Conservation (phyloP, 192 early-diverging fungal genomes). For the Mortierella claussenii region DNA sequence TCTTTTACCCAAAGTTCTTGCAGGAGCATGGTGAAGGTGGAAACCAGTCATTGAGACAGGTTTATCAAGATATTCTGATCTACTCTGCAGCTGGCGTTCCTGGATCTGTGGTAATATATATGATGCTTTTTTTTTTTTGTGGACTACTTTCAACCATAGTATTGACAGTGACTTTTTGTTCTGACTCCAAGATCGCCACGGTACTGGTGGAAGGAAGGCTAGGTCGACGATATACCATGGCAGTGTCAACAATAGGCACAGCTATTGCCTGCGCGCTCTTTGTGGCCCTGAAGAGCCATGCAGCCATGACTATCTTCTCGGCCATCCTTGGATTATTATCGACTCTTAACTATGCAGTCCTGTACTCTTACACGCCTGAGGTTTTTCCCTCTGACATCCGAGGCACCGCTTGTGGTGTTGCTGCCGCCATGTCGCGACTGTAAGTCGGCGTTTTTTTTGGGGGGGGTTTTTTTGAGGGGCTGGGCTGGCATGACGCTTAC, state of each 20-base stretch:
- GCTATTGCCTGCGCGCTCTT: conserved; percentile 75
- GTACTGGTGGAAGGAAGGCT: conserved; percentile 77
- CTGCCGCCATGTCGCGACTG: conserved; percentile 79
- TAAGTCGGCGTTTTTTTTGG: no score
- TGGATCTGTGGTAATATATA: conserved; percentile 61
- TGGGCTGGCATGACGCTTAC: no score
- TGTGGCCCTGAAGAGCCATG: conserved; percentile 63
- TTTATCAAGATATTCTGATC: conserved; percentile 80
- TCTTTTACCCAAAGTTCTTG: conserved; percentile 83
- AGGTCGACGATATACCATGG: conserved; percentile 85
- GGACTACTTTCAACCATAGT: neutral
- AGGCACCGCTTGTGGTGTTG: conserved; percentile 84
- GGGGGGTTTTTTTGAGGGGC: no score
- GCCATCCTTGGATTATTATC: conserved; percentile 72
- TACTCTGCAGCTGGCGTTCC: conserved; percentile 83
- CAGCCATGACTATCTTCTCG: conserved; percentile 69
- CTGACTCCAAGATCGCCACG: conserved; percentile 52
- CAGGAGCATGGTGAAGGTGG: conserved; percentile 62
- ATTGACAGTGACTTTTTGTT: neutral
- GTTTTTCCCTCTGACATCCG: conserved; percentile 81
- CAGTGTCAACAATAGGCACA: conserved; percentile 76
- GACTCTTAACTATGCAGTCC: conserved; percentile 84
- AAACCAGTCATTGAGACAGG: conserved; percentile 57
- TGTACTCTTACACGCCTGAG: conserved; percentile 91
- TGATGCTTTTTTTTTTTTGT: conserved; percentile 7